Conservation (phyloP, 768 basidiomycete species). For the Termitomyces sp. region DNA sequence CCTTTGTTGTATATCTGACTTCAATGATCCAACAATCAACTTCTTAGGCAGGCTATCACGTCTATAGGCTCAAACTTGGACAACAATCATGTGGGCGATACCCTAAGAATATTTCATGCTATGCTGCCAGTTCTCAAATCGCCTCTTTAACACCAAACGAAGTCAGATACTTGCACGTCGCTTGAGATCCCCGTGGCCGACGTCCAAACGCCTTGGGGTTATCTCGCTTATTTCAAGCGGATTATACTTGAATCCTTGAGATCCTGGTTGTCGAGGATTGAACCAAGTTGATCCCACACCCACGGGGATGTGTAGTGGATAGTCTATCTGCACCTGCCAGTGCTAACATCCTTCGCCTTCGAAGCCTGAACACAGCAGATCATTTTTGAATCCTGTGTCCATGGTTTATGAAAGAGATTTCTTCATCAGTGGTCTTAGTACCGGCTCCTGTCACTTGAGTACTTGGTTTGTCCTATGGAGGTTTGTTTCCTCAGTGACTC, state of each 20-base stretch:
- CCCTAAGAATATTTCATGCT: neutral
- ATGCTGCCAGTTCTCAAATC: too few species aligned
- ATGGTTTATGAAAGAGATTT: neutral
- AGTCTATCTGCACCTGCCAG: neutral
- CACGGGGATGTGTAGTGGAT: neutral
- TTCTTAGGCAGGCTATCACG: neutral
- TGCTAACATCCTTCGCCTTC: neutral
- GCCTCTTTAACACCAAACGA: neutral
- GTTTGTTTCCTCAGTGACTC: too few species aligned
- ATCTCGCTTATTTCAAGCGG: neutral
- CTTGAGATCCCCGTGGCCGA: neutral
- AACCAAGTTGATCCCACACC: neutral
- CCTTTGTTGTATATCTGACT: neutral
- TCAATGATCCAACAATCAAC: neutral
- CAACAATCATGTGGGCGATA: neutral
- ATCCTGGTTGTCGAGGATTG: neutral
- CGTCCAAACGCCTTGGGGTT: too few species aligned
- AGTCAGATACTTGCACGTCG: neutral
- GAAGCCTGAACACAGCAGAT: neutral
- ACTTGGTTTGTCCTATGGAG: too few species aligned
- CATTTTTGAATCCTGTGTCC: neutral
- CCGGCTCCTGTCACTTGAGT: too few species aligned
- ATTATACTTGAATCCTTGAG: neutral
- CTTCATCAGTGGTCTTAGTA: too few species aligned
- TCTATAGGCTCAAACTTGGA: neutral